These are phyloP conservation scores for Magnusiomyces sp. DNA, from an alignment of 1,139 yeast genomes.

Conservation along the genomic window DNA sequence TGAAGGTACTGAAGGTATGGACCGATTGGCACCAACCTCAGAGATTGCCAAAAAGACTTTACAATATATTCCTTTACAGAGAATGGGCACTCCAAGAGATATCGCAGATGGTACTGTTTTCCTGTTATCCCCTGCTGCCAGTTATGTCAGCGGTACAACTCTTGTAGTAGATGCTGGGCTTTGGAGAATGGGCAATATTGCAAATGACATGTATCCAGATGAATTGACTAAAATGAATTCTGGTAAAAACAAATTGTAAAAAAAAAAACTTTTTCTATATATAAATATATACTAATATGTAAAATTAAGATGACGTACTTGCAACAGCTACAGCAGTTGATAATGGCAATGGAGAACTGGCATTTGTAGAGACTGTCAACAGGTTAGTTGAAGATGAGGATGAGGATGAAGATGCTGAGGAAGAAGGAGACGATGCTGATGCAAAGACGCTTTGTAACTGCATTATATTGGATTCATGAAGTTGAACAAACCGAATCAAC, in stretches of 20 bases:
- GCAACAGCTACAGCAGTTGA: background rate
- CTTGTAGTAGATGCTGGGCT: constrained; percentile 84
- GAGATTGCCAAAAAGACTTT: constrained; percentile 36
- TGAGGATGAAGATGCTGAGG: too few species aligned
- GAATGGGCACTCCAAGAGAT: constrained; percentile 66
- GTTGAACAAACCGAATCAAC: too few species aligned
- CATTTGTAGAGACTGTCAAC: background rate
- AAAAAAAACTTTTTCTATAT: too few species aligned
- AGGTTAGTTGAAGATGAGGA: too few species aligned
- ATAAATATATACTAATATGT: too few species aligned
- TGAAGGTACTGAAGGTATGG: constrained; percentile 71
- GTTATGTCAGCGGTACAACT: constrained; percentile 68
- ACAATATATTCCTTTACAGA: constrained; percentile 60
- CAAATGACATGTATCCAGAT: constrained; percentile 14
- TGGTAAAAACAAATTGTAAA: constrained; percentile 8
- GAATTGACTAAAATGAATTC: constrained; percentile 3
- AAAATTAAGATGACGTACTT: too few species aligned
- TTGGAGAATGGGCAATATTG: constrained; percentile 53
- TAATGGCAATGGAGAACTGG: background rate
- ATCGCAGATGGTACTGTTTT: constrained; percentile 85
- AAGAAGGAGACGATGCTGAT: too few species aligned
- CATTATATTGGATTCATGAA: too few species aligned
- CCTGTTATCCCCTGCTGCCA: constrained; percentile 74
- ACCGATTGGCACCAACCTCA: constrained; percentile 40
- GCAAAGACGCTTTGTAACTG: too few species aligned